Percentiles rank a stretch among this genome's conserved stretches.
Conservation (phyloP, 176 grass and related monocot species). For the Cenchrus fungigraminus region DNA sequence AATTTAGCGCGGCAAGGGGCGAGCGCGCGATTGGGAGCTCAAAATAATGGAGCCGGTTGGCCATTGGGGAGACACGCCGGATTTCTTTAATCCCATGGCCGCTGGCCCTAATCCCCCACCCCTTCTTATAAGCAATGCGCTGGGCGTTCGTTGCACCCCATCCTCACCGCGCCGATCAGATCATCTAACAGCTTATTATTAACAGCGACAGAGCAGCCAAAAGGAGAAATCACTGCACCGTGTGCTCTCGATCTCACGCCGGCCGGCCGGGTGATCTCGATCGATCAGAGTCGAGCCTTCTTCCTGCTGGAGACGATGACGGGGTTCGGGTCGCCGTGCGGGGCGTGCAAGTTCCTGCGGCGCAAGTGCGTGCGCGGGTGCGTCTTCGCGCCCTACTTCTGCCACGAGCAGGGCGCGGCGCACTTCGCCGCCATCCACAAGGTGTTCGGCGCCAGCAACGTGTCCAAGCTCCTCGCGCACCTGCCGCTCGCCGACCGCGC, state of each 20-base stretch:
- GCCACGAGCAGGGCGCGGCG: conserved; percentile 89
- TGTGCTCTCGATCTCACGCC: background rate
- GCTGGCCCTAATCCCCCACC: conserved; percentile 51
- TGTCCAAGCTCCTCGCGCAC: conserved; percentile 91
- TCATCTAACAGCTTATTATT: background rate
- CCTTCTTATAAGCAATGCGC: conserved; percentile 63
- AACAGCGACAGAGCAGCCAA: background rate
- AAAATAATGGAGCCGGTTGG: conserved; percentile 79
- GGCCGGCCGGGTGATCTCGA: too few species aligned
- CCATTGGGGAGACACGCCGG: conserved; percentile 55
- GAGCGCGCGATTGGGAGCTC: conserved; percentile 54
- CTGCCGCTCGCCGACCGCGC: conserved; percentile 76
- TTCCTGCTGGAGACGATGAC: conserved; percentile 50
- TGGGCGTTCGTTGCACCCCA: conserved; percentile 40
- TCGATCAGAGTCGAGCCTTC: background rate
- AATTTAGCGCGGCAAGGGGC: conserved; percentile 49
- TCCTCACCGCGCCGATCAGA: conserved; percentile 37
- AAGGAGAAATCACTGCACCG: background rate
- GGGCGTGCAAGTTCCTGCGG: conserved; percentile 94
- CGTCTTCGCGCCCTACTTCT: conserved; percentile 97
- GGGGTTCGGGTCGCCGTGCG: conserved; percentile 91
- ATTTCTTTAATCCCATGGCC: conserved; percentile 51
- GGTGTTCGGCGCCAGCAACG: conserved; percentile 97
- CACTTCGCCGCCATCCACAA: conserved; percentile 98
- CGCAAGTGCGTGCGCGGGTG: conserved; percentile 92